Evolutionary conservation across 78 protist genomes (phyloP).

Genomic region (Chrysochromulina tobinii): DNA sequence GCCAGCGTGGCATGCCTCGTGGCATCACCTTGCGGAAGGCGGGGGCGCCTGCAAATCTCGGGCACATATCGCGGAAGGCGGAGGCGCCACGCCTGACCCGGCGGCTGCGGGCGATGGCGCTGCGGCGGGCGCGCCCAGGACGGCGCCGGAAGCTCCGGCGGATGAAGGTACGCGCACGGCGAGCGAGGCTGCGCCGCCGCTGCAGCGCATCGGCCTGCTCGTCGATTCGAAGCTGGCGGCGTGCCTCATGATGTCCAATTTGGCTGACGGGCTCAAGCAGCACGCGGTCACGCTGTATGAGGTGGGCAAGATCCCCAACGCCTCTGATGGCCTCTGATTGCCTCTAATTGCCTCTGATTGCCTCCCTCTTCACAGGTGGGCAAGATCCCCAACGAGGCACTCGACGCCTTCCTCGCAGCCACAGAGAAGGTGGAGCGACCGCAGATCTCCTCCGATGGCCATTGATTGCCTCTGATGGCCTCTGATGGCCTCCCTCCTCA

Average conservation of each 20-base stretch:
- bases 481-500: not conserved
- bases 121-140: too few relatives aligned
- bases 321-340: not conserved
- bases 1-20: not conserved
- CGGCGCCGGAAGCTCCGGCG: too few relatives aligned
- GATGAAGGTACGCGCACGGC: too few relatives aligned
- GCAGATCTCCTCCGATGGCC: too few relatives aligned
- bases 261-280: constrained; percentile 76
- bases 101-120: too few relatives aligned
- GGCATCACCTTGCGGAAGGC: not conserved
- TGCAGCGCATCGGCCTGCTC: constrained; percentile 68
- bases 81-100: not conserved
- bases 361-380: constrained; percentile 64
- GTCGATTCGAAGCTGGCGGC: constrained; percentile 89
- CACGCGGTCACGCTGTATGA: constrained; percentile 96
- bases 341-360: not conserved
- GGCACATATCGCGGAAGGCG: not conserved
- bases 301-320: constrained; percentile 8
- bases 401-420: constrained; percentile 61
- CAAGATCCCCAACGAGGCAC: constrained; percentile 81
- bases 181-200: too few relatives aligned
- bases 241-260: constrained; percentile 93
- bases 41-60: too few relatives aligned
- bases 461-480: too few relatives aligned
- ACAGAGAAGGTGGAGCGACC: constrained; percentile 66